Conservation (phyloP, 495 filamentous ascomycete species). For the Paragyromitra xinjiangensis region DNA sequence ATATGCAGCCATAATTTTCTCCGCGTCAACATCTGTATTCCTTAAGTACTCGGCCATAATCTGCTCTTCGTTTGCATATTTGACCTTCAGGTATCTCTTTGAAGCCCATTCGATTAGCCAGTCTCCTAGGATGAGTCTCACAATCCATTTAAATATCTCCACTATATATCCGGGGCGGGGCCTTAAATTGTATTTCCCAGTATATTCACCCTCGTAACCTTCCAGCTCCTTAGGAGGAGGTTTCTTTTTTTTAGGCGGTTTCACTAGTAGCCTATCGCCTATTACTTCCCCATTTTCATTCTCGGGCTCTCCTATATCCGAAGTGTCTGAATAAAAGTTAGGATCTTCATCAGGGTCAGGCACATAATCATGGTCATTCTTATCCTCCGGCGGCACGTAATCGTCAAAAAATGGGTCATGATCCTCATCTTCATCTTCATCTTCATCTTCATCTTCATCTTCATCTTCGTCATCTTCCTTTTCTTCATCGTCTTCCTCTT, state of each 20-base stretch:
- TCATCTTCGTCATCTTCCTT: background rate
- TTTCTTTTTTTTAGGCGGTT: background rate
- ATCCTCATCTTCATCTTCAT: background rate
- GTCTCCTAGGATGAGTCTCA: background rate
- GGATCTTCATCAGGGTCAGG: background rate
- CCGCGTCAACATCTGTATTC: background rate
- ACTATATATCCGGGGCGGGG: background rate
- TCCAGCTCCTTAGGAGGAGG: no score
- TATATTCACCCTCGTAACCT: background rate
- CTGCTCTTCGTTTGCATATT: background rate
- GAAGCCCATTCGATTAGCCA: background rate
- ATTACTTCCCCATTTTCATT: slow-evolving; percentile 6
- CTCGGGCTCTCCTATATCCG: background rate
- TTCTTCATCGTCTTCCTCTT: background rate
- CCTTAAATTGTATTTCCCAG: background rate
- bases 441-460: background rate
- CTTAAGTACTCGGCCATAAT: slow-evolving; percentile 22
- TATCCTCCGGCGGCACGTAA: background rate
- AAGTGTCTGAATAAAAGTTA: background rate
- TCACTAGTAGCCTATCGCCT: background rate
- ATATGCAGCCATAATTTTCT: slow-evolving; percentile 28
- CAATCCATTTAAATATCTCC: background rate
- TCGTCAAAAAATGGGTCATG: background rate
- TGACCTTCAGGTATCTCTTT: background rate
- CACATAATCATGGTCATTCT: background rate